These are phyloP conservation scores for Tricholoma hemisulphureum DNA, from an alignment of 768 basidiomycete genomes.

Conservation along the genomic window DNA sequence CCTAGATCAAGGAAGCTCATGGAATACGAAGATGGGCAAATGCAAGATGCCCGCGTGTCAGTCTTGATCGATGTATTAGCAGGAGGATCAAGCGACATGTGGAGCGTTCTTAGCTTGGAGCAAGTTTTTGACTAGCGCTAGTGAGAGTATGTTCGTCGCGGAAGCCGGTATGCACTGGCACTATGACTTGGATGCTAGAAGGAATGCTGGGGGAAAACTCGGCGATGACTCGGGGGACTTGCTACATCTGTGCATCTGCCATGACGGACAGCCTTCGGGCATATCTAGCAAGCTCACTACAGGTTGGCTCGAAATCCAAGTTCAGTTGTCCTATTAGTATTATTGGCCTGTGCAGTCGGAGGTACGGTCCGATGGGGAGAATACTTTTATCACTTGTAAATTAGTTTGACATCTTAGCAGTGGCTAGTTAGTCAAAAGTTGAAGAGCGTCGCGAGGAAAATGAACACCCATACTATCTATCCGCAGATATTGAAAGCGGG, in stretches of 20 bases:
- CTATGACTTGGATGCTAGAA: neutral
- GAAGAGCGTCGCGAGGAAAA: neutral
- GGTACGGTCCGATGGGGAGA: neutral
- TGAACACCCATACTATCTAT: neutral
- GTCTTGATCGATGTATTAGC: slow-evolving; percentile 37
- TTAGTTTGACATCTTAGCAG: neutral
- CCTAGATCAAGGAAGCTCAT: neutral
- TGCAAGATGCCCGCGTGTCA: slow-evolving; percentile 46
- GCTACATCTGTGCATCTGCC: neutral
- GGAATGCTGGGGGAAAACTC: neutral
- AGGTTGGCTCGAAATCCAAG: slow-evolving; percentile 38
- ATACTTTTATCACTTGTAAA: neutral
- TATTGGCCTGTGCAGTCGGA: neutral
- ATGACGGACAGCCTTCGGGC: neutral
- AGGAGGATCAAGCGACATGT: slow-evolving; percentile 48
- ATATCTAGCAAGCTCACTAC: neutral
- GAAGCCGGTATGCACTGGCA: neutral
- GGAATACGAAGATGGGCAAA: slow-evolving; percentile 44
- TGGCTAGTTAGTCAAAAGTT: neutral
- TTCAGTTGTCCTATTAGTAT: neutral
- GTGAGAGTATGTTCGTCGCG: slow-evolving; percentile 1
- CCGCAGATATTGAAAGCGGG: neutral
- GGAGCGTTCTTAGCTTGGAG: slow-evolving; percentile 37
- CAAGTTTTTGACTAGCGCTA: slow-evolving; percentile 17
- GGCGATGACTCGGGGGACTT: neutral